Evolutionary conservation across 2,329 filamentous ascomycete genomes (phyloP), one percentile per base, ranked within the genome.

Genomic region (Trichothecium sympodiale): DNA sequence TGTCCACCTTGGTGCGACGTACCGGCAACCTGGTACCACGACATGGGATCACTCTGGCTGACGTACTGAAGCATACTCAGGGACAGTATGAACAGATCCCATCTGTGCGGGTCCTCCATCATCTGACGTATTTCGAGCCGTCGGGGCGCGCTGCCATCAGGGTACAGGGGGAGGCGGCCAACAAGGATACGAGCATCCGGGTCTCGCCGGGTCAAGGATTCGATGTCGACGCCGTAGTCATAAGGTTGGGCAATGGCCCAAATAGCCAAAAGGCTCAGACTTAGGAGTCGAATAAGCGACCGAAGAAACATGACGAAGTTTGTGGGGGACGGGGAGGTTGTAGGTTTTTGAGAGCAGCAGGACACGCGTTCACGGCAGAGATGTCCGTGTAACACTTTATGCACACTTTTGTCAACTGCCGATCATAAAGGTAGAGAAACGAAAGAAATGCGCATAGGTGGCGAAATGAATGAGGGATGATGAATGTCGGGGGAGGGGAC

Each of bases 21-120:
- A 83, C 85, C 83, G 40, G 81, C 72, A 46, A 93, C 71, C 49
- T 84, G 75, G 58, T 87, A 93, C 64, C 77, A 91, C 29, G 84
- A 89, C 27, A 81, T 64, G 37, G 67, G 65, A 36, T 66, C 59
- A 14, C 65, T 62, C 57, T 86, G 80, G 43, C 77, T 62, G 38
- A 73, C 73, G 41, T 65, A 70, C 57, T 85, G 78, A 62, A 89
- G 76, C 60, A 77, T 75, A 53, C 74, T 74, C 47, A 91, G 67
- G 10, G 80, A 81, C 33, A 89, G 69, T 17, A 93, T 63, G 55
- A 81, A 93, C 39, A 93, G 58, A 51, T 83, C 85, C 76, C 80
- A 86, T 50, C 72, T 69, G 47, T 84, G 75, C 8, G 67, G 52
- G 39, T 83, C 70, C 36, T 69, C 59, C 43, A 74, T 63, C 46